Conservation (phyloP, 2,329 filamentous ascomycete genomes). For the Dissoconium aciculare region DNA sequence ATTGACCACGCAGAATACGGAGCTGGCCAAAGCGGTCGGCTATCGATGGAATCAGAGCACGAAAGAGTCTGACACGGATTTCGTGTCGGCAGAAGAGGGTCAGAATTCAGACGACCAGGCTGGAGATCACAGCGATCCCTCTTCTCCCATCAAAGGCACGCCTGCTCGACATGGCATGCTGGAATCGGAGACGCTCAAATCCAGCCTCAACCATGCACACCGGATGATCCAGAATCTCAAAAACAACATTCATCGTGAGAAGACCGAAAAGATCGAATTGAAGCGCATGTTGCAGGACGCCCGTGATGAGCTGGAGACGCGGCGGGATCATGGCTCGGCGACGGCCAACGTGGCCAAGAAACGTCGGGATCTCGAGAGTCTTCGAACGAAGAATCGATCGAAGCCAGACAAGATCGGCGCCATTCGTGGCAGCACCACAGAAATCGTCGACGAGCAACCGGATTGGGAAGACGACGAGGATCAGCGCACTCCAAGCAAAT, state of each 20-base stretch:
- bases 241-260: constrained; percentile 89
- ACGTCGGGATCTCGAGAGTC: constrained; percentile 34
- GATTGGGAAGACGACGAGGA: constrained; percentile 79
- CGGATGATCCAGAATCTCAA: constrained; percentile 93
- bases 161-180: constrained; percentile 69
- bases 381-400: constrained; percentile 64
- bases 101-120: constrained; percentile 41
- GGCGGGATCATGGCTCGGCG: constrained; percentile 31
- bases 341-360: constrained; percentile 37
- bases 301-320: constrained; percentile 70
- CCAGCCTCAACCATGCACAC: constrained; percentile 84
- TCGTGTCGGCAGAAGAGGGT: constrained; percentile 48
- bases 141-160: constrained; percentile 80
- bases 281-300: constrained; percentile 91
- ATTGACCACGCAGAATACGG: constrained; percentile 73
- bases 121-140: constrained; percentile 78
- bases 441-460: constrained; percentile 64
- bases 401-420: constrained; percentile 61
- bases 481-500: constrained; percentile 41
- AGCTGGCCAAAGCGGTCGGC: constrained; percentile 72
- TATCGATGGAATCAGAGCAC: constrained; percentile 40
- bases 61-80: constrained; percentile 24
- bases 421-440: constrained; percentile 56
- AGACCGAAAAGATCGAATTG: constrained; percentile 94
- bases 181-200: constrained; percentile 92